These are phyloP conservation scores for Trifolium subterraneum DNA, from an alignment of 306 rosid species.

Conservation along the genomic window DNA sequence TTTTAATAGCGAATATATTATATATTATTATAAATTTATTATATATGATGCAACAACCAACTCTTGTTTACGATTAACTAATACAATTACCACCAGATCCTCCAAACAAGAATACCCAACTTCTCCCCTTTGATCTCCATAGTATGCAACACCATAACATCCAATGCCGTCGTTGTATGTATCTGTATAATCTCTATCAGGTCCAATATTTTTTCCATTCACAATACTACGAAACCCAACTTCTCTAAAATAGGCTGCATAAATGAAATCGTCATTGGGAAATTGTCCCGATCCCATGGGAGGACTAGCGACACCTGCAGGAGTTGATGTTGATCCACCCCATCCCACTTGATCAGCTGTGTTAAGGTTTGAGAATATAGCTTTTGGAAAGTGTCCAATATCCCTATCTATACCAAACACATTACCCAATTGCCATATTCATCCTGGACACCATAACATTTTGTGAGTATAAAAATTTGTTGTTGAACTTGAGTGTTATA, in stretches of 20 bases:
- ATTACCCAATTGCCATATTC: background rate
- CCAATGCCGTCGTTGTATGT: background rate
- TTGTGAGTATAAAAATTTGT: background rate
- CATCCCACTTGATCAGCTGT: background rate
- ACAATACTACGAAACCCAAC: background rate
- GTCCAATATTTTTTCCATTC: fast-evolving
- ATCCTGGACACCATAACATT: background rate
- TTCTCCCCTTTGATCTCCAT: background rate
- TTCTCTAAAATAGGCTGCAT: constrained; percentile 4
- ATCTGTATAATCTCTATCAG: fast-evolving
- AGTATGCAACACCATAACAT: background rate
- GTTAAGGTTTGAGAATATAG: background rate
- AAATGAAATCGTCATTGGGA: background rate
- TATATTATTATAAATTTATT: too few species aligned
- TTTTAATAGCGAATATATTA: too few species aligned
- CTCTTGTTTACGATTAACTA: too few species aligned
- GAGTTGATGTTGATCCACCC: background rate
- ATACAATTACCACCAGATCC: too few species aligned
- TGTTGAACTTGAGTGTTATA: too few species aligned
- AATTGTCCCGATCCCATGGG: constrained; percentile 25
- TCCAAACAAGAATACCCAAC: too few species aligned
- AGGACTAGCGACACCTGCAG: background rate
- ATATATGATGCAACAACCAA: too few species aligned
- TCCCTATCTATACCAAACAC: fast-evolving
- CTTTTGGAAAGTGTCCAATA: constrained; percentile 33